phyloP scores from a whole-genome alignment of 805 yeast genomes.

The Candida stauntonica region DNA sequence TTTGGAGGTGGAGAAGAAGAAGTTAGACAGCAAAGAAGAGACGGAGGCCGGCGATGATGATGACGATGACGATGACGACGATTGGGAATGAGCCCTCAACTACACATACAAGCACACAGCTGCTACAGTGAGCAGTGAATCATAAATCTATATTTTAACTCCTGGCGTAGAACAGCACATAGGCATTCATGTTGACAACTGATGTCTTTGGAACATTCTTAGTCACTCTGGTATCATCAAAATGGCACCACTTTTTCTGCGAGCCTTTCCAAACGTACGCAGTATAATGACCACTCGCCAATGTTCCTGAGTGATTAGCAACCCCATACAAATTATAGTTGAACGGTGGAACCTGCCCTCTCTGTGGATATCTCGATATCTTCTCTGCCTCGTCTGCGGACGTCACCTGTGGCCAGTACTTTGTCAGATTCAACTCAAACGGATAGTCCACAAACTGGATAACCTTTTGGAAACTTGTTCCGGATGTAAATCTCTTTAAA shows the following conservation, averaged over 20 bases:
- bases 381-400: conserved; percentile 8
- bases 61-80: conserved; percentile 51
- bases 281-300: conserved; percentile 88
- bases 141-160: not conserved
- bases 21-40: conserved; percentile 4
- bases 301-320: conserved; percentile 77
- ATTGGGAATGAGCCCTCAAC: conserved; percentile 51
- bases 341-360: conserved; percentile 82
- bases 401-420: conserved; percentile 15
- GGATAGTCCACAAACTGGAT: conserved; percentile 67
- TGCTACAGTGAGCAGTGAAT: too few relatives aligned
- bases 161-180: conserved; percentile 73
- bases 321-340: conserved; percentile 74
- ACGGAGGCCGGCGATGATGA: conserved; percentile 26
- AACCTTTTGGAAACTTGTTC: conserved; percentile 20
- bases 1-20: conserved; percentile 28
- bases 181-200: conserved; percentile 72
- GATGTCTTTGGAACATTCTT: conserved; percentile 44
- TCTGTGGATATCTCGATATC: conserved; percentile 46
- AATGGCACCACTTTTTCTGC: conserved; percentile 61
- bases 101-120: too few relatives aligned
- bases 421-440: conserved; percentile 48
- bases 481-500: conserved; percentile 70
- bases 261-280: conserved; percentile 65
- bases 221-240: conserved; percentile 73